Evolutionary conservation across 208 protist species (phyloP).

Genomic region (Trypanosoma melophagium): DNA sequence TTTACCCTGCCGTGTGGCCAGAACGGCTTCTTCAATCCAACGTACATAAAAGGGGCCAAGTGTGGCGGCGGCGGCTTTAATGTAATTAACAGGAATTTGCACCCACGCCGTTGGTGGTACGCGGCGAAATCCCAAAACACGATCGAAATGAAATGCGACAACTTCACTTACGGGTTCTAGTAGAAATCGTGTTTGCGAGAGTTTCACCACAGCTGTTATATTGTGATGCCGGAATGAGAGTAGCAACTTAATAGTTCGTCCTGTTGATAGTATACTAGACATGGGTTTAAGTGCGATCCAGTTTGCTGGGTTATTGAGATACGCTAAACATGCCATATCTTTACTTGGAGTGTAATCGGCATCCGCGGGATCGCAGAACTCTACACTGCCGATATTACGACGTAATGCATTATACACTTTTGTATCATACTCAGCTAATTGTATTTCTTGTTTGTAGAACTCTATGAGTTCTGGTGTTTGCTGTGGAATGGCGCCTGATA

Average conservation of each 20-base stretch:
- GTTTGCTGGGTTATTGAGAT: slow-evolving; percentile 34
- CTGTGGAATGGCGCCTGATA: slow-evolving; percentile 18
- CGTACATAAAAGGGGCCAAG: slow-evolving; percentile 35
- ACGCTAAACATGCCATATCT: slow-evolving; percentile 36
- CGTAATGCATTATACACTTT: slow-evolving; percentile 1
- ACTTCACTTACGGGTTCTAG: slow-evolving; percentile 41
- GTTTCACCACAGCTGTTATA: slow-evolving; percentile 44
- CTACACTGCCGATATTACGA: background rate
- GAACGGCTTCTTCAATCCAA: slow-evolving; percentile 33
- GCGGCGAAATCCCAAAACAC: slow-evolving; percentile 34
- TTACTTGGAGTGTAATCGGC: slow-evolving; percentile 31
- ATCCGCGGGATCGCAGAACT: slow-evolving; percentile 36
- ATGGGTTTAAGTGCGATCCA: slow-evolving; percentile 47
- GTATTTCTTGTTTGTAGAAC: slow-evolving; percentile 12
- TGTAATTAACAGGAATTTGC: slow-evolving; percentile 36
- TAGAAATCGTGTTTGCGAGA: slow-evolving; percentile 36
- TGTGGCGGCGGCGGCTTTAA: slow-evolving; percentile 32
- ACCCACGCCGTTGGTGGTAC: slow-evolving; percentile 45
- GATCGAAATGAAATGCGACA: slow-evolving; percentile 40
- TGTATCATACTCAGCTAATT: slow-evolving; percentile 6
- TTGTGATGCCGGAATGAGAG: slow-evolving; percentile 35
- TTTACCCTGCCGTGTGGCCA: slow-evolving; percentile 6
- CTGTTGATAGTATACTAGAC: slow-evolving; percentile 26
- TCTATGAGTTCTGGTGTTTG: background rate
- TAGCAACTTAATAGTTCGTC: slow-evolving; percentile 46